Percentiles rank a stretch among this genome's conserved stretches.
Evolutionary conservation across 2,329 filamentous ascomycete species (phyloP).

Genomic region (Hypoxylon sp.): DNA sequence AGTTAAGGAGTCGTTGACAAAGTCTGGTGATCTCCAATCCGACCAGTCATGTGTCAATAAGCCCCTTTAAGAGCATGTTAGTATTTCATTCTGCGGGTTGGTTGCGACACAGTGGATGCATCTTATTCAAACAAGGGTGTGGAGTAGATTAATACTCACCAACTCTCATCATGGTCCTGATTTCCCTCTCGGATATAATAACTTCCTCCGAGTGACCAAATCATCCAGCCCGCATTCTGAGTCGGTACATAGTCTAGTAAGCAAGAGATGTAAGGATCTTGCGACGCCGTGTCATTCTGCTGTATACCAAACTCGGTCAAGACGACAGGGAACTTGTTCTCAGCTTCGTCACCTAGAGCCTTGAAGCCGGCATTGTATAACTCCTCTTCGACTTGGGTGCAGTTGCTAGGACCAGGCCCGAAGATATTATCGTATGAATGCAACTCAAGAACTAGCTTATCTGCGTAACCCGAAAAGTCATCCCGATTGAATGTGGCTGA

Average conservation of each 20-base stretch:
- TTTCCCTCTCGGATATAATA: constrained; percentile 64
- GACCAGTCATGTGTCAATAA: constrained; percentile 62
- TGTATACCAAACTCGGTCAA: constrained; percentile 64
- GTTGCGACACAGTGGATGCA: neutral
- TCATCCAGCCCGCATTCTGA: constrained; percentile 61
- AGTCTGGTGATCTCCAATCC: constrained; percentile 54
- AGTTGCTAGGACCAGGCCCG: constrained; percentile 51
- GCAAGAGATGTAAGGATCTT: constrained; percentile 60
- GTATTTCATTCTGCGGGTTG: too few species aligned
- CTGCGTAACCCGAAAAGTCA: constrained; percentile 57
- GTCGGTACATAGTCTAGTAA: constrained; percentile 58
- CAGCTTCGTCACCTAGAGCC: constrained; percentile 52
- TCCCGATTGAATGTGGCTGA: constrained; percentile 53
- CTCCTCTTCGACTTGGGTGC: constrained; percentile 53
- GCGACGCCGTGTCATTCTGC: constrained; percentile 56
- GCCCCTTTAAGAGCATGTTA: constrained; percentile 52
- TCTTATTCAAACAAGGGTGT: neutral
- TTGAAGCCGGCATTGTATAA: constrained; percentile 61
- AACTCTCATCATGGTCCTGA: constrained; percentile 64
- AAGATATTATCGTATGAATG: constrained; percentile 64
- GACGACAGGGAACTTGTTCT: constrained; percentile 57
- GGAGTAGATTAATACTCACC: constrained; percentile 41
- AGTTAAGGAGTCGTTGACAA: constrained; percentile 47
- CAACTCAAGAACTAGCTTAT: constrained; percentile 67
- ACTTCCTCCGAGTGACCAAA: constrained; percentile 65